Base-by-base conservation (phyloP, 1,284 basidiomycete species). In the Malassezia restricta region DNA sequence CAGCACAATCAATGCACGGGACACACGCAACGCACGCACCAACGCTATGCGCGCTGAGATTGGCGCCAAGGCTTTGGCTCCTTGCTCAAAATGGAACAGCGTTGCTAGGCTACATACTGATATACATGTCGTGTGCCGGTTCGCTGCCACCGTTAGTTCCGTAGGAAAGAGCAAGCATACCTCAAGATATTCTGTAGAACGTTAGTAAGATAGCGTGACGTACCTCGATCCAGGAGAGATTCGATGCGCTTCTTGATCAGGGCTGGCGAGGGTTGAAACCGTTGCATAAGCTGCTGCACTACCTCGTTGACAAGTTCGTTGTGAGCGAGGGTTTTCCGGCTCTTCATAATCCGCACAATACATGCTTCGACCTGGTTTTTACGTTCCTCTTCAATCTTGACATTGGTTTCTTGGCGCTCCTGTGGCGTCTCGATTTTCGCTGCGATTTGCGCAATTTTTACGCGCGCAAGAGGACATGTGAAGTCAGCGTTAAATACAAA, bases 291-390 rank as follows among this genome's bases (percentile, higher is more conserved):
- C 68, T 96, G 92, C 14, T 82, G 80, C 35, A 87, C 87, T 27
- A 90, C 88, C 74, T 98, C 91, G 62, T 85, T 85, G 51, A 96
- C 79, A 14, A 99, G 79, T 55, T 92, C 89, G 58, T 84, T 87
- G 71, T 96, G 90, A 6, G 78, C 76, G 81, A 96, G 83, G 51
- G 81, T 80, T 74, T 96, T 96, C 56, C 91, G 78, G 69, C 89
- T 84, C 77, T 99, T 98, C 94, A 99, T 98, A 35, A 96, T 84
- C 37, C 94, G 83, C 24, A 98, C 94, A 57, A 98, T 86, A 68
- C 88, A 95, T 6, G 48, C 41, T 77, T 98, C 92, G 40, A 84
- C 87, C 71, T 92, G 85, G 71, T 88, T 84, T 63, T 79, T 83
- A 40, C 94, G 77, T 74, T 95, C 91, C 73, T 96, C 92, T 43